A percentile compares a stretch with the other conserved stretches of the same genome.
phyloP scores from a whole-genome alignment of 192 early-diverging fungal species.

The Backusella westeae region DNA sequence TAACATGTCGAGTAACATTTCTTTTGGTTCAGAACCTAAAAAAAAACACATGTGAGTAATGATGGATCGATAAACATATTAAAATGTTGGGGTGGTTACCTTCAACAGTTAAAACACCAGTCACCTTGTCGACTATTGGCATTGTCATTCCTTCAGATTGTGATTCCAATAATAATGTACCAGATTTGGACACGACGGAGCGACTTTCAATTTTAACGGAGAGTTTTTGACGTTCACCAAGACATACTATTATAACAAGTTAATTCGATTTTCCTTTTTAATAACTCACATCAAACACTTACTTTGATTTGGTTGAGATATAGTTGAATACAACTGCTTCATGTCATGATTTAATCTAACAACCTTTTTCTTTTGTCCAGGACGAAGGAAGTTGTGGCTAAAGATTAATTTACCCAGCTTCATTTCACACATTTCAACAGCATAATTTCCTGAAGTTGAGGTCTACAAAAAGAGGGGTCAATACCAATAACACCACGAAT shows the following conservation, averaged over 20 bases:
- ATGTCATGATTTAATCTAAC: slow-evolving; percentile 48
- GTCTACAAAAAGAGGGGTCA: slow-evolving; percentile 28
- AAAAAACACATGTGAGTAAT: neutral
- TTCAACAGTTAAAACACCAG: slow-evolving; percentile 19
- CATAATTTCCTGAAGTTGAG: slow-evolving; percentile 61
- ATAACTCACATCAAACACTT: neutral
- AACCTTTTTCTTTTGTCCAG: slow-evolving; percentile 47
- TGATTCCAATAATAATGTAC: slow-evolving; percentile 31
- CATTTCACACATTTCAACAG: slow-evolving; percentile 49
- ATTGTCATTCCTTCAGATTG: slow-evolving; percentile 37
- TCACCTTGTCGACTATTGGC: slow-evolving; percentile 11
- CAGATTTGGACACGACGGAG: slow-evolving; percentile 10
- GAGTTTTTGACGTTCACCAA: slow-evolving; percentile 41
- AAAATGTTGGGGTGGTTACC: neutral
- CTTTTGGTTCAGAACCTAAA: slow-evolving; percentile 10
- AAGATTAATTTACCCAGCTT: slow-evolving; percentile 59
- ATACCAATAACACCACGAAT: neutral
- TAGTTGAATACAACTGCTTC: slow-evolving; percentile 32
- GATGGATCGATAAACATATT: neutral
- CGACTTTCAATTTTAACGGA: slow-evolving; percentile 31
- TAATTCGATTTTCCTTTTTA: neutral
- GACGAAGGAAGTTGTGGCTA: slow-evolving; percentile 49
- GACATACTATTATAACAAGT: slow-evolving; percentile 25
- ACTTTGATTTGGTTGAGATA: slow-evolving; percentile 38
- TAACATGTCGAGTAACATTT: slow-evolving; percentile 30